Evolutionary conservation across 768 basidiomycete genomes (phyloP).

Genomic region (Hygrophorus pudorinus): DNA sequence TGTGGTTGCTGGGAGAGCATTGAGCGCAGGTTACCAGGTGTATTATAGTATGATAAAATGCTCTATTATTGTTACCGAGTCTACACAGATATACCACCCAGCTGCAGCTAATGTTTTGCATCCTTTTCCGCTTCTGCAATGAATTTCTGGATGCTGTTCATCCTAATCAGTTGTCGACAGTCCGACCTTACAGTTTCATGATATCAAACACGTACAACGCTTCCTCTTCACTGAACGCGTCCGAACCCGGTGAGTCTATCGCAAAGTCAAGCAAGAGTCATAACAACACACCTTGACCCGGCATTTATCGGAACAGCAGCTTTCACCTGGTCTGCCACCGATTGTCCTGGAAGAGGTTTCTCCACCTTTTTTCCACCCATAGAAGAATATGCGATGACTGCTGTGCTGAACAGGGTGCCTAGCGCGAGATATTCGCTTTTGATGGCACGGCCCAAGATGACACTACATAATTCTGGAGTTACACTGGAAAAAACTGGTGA

Average conservation of each 20-base stretch:
- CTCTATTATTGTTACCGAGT: background rate
- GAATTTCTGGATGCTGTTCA: constrained; percentile 68
- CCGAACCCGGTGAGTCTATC: constrained; percentile 5
- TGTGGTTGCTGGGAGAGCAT: background rate
- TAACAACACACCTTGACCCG: constrained; percentile 50
- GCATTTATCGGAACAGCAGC: constrained; percentile 55
- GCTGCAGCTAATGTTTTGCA: constrained; percentile 9
- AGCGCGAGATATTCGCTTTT: constrained; percentile 77
- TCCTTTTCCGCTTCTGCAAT: constrained; percentile 79
- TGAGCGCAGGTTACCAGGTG: background rate
- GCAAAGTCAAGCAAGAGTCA: background rate
- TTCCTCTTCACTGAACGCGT: constrained; percentile 60
- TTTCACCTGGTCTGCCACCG: constrained; percentile 47
- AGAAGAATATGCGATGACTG: constrained; percentile 43
- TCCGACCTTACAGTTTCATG: constrained; percentile 15
- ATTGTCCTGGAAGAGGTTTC: constrained; percentile 30
- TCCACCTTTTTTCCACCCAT: constrained; percentile 47
- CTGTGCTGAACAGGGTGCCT: constrained; percentile 48
- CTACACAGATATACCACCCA: background rate
- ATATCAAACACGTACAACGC: constrained; percentile 52
- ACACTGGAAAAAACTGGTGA: background rate
- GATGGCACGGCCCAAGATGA: constrained; percentile 68
- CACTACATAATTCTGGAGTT: constrained; percentile 28
- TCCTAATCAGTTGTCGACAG: constrained; percentile 35
- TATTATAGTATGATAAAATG: background rate